Conservation (phyloP, 2,329 filamentous ascomycete species). For the Aspergillus sp. region DNA sequence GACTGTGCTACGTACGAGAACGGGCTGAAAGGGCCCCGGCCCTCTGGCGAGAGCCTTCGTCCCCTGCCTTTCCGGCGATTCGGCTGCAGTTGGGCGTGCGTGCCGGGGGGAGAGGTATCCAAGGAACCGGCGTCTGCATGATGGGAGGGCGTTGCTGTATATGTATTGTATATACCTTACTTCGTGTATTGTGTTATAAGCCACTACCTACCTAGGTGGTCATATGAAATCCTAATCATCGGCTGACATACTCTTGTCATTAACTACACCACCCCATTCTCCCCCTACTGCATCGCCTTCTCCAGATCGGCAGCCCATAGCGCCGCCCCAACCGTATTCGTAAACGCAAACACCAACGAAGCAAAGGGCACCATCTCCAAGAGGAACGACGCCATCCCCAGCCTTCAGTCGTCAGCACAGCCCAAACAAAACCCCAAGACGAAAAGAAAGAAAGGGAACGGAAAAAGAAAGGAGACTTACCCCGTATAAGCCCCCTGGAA, state of each 20-base stretch:
- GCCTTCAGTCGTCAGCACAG: constrained; percentile 24
- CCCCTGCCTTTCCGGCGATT: constrained; percentile 41
- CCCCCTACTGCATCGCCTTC: constrained; percentile 34
- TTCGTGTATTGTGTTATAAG: background rate
- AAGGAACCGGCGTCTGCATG: background rate
- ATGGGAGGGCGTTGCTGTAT: too few relatives aligned
- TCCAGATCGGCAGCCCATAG: constrained; percentile 93
- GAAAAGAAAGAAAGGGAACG: constrained; percentile 1
- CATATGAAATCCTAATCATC: too few relatives aligned
- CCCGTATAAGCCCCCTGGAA: constrained; percentile 76
- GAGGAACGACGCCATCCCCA: constrained; percentile 76
- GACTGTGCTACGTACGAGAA: constrained; percentile 41
- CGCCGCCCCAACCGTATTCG: constrained; percentile 87
- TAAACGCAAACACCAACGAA: constrained; percentile 84
- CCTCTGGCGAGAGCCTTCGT: constrained; percentile 29
- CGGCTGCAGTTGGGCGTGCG: constrained; percentile 43
- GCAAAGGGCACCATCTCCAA: constrained; percentile 82
- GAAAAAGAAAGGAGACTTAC: constrained; percentile 52
- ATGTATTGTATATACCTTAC: background rate
- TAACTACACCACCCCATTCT: background rate
- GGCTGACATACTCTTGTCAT: too few relatives aligned
- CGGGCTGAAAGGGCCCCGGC: constrained; percentile 32
- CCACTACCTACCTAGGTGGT: too few relatives aligned
- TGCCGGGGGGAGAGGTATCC: constrained; percentile 16
- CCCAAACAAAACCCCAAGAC: background rate